Conservation (phyloP, 805 yeast species). For the Yarrowia bubula region DNA sequence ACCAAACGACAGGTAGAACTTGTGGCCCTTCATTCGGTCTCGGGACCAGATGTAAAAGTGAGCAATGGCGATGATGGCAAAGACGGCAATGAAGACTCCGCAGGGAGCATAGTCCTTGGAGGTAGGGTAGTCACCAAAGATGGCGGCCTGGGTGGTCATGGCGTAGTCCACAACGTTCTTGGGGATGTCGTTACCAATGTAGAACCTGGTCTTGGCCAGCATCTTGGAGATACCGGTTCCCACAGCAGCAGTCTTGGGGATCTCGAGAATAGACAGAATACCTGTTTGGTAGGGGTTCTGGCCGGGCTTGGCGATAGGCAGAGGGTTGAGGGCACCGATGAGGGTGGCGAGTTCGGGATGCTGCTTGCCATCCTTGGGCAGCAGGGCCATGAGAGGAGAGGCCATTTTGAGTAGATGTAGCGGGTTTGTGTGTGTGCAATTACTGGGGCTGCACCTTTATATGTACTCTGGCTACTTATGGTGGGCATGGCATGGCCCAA, state of each 20-base stretch:
- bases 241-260: constrained; percentile 9
- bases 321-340: constrained; percentile 11
- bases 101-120: constrained; percentile 57
- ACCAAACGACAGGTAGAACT: constrained; percentile 54
- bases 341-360: constrained; percentile 18
- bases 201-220: constrained; percentile 9
- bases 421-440: not conserved
- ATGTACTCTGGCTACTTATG: not conserved
- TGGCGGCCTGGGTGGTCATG: constrained; percentile 37
- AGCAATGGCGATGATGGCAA: constrained; percentile 48
- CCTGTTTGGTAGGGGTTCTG: constrained; percentile 14
- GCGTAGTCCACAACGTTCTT: constrained; percentile 16
- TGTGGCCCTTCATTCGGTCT: constrained; percentile 56
- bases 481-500: constrained; percentile 9
- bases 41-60: constrained; percentile 49
- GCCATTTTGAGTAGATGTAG: not conserved
- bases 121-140: constrained; percentile 63
- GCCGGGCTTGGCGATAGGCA: constrained; percentile 13
- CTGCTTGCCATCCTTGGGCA: constrained; percentile 19
- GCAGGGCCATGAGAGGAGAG: constrained; percentile 20
- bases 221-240: constrained; percentile 21
- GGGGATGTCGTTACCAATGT: constrained; percentile 13
- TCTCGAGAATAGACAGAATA: not conserved
- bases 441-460: not conserved
- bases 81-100: constrained; percentile 55